These are phyloP conservation scores for Lactuca saligna DNA, from an alignment of 129 eudicot species.

Conservation along the genomic window DNA sequence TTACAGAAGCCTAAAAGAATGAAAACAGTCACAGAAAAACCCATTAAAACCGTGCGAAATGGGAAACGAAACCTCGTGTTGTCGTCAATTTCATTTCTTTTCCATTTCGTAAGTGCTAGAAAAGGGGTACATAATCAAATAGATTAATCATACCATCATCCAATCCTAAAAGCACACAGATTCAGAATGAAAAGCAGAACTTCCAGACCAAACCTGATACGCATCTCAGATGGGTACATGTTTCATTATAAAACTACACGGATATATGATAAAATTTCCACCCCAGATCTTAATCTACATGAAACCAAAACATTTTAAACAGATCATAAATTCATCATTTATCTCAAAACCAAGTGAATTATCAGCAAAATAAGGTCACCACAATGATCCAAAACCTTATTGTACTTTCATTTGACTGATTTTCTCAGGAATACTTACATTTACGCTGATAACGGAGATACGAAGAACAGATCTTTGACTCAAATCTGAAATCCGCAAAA, in stretches of 20 bases:
- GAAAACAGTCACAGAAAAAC: background rate
- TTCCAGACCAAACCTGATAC: constrained; percentile 12
- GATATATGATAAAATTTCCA: background rate
- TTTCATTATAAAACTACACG: constrained; percentile 8
- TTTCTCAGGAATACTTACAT: constrained; percentile 27
- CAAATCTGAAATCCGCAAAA: constrained; percentile 15
- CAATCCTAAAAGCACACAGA: constrained; percentile 6
- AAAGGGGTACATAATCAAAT: background rate
- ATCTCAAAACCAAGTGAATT: background rate
- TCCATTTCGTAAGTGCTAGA: constrained; percentile 7
- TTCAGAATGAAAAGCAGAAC: background rate
- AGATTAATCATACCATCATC: constrained; percentile 8
- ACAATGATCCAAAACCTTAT: constrained; percentile 1
- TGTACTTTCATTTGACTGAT: constrained; percentile 8
- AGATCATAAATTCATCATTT: background rate
- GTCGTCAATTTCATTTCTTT: background rate
- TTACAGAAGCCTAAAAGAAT: constrained; percentile 29
- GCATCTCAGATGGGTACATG: background rate
- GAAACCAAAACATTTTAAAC: background rate
- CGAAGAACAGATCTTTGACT: constrained; percentile 18
- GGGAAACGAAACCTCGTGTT: background rate
- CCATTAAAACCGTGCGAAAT: background rate
- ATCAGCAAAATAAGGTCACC: background rate
- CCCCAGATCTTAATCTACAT: constrained; percentile 9
- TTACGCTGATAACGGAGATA: constrained; percentile 17